Evolutionary conservation across 2,329 filamentous ascomycete species (phyloP).

Genomic region (Aspergillus sp.): DNA sequence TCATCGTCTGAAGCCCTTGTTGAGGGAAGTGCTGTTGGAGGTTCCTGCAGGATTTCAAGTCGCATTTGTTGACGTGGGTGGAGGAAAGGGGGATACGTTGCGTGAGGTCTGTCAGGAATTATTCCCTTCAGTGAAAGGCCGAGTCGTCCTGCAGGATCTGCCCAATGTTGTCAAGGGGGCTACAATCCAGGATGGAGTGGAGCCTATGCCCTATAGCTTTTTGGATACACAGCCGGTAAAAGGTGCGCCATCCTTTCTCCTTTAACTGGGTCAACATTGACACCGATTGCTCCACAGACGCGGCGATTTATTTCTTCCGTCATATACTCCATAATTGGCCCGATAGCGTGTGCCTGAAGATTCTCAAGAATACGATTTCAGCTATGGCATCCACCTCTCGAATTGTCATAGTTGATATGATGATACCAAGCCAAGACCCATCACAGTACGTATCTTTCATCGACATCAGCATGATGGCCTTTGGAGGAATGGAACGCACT

Average conservation of each 20-base stretch:
- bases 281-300: background rate
- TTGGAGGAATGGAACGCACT: background rate
- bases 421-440: background rate
- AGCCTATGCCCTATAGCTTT: conserved; percentile 2
- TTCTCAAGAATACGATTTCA: background rate
- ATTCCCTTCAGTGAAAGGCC: background rate
- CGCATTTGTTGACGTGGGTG: background rate
- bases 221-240: background rate
- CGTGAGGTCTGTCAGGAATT: background rate
- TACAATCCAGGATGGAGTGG: background rate
- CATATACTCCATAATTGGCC: conserved; percentile 1
- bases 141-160: conserved; percentile 1
- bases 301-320: conserved; percentile 1
- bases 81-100: background rate
- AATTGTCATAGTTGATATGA: background rate
- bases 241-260: background rate
- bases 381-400: background rate
- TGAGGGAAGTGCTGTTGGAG: background rate
- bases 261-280: background rate
- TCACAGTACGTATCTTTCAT: background rate
- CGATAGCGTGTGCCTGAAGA: background rate
- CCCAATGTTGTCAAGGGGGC: background rate
- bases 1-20: background rate
- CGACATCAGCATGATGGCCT: conserved; percentile 1
- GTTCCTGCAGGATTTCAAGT: background rate